A percentile compares a stretch with the other conserved stretches of the same genome.
Evolutionary conservation across 768 basidiomycete genomes (phyloP).

Genomic region (Lactarius deliciosus): DNA sequence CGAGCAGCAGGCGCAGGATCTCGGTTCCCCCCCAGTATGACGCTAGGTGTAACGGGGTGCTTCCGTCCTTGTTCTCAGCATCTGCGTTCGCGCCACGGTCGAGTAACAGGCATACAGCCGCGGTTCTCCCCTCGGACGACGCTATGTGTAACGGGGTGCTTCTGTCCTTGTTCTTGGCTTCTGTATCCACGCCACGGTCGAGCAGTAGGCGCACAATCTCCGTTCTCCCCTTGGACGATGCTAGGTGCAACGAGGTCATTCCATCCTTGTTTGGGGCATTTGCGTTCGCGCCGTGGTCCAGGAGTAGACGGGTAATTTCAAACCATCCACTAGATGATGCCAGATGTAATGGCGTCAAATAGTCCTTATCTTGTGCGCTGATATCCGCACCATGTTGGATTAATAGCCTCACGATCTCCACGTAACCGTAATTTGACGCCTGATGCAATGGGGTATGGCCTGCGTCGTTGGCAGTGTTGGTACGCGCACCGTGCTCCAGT

Average conservation of each 20-base stretch:
- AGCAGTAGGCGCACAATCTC: not conserved
- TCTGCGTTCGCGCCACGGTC: not conserved
- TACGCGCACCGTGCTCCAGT: not conserved
- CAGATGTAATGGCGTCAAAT: not conserved
- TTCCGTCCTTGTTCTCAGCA: not conserved
- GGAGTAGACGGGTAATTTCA: no score
- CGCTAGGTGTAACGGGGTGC: not conserved
- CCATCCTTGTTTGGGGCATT: no score
- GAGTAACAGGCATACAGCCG: not conserved
- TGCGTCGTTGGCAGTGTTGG: not conserved
- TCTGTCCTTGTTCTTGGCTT: not conserved
- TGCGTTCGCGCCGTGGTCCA: no score
- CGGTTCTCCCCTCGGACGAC: not conserved
- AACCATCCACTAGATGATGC: not conserved
- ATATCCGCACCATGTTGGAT: slow-evolving; percentile 1
- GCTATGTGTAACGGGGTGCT: no score
- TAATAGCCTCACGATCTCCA: not conserved
- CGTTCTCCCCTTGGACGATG: not conserved
- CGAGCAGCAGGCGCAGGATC: not conserved
- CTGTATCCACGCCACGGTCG: not conserved
- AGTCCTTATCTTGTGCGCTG: not conserved
- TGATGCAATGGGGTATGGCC: not conserved
- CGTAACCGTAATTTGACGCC: not conserved
- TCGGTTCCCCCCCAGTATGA: not conserved
- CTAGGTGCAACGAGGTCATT: no score